Evolutionary conservation across 2,329 filamentous ascomycete genomes (phyloP), one percentile per base, ranked within the genome.

Genomic region (Amylocarpus encephaloides): DNA sequence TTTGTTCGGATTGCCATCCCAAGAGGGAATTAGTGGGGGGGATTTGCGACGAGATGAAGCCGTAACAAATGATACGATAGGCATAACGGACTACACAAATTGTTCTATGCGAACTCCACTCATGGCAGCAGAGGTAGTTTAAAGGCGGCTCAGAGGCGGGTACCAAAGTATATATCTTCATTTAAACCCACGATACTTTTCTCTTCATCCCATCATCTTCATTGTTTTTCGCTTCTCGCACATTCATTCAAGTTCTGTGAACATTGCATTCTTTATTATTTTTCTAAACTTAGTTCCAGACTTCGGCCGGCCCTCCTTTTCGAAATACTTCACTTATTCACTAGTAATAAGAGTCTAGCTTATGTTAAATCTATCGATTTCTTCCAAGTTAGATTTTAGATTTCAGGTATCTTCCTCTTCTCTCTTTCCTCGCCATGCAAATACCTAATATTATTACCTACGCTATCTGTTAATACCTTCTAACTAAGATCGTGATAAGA

Each of bases 231-330:
- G 29, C 12, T 30, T 30, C 29, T 29, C n/a, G 29, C 40, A 26
- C 40, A 12, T 43, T 43, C 40, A 12, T 43, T 43, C 40, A 43
- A 30, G 18, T 43, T 43, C 40, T 43, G 40, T 43, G 22, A 43
- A 43, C 47, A 44, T 44, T 49, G 44, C 47, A 44, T 49, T 49
- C 47, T 30, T 32, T 49, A 38, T 33, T 38, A 19, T 43, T 19
- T 30, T 49, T 49, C 22, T 39, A 35, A 9, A 22, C 18, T 11
- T 15, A 35, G 18, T 26, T 36, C 22, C 15, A 35, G 10, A 16
- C 30, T 22, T 30, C 34, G 47, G 47, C 47, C 33, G 47, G 47
- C 22, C 47, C 47, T 44, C 11, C 29, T 40, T 44, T 45, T 48
- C 13, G 26, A 43, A 16, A 15, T 16, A 29, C 13, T 43, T 43